Conservation (phyloP, 169 alveolate genomes). For the Plasmodium chabaudi region DNA sequence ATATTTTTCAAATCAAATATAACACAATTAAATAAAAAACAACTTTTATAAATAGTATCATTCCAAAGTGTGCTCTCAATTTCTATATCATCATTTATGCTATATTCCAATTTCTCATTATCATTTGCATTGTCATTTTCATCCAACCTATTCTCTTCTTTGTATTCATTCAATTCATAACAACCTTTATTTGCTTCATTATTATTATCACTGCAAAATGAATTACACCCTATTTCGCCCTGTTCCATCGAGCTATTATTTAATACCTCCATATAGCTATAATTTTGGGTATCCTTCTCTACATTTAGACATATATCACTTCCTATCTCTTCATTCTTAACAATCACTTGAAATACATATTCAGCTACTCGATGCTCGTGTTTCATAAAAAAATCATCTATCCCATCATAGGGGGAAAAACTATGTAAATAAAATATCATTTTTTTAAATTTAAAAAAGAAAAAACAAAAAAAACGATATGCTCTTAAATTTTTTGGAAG, state of each 20-base stretch:
- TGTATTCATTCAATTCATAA: too few species aligned
- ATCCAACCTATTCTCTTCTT: too few species aligned
- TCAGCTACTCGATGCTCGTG: conserved; percentile 10
- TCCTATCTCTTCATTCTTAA: background rate
- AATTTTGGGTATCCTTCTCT: background rate
- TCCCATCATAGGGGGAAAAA: conserved; percentile 8
- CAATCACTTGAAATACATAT: background rate
- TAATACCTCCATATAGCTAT: background rate
- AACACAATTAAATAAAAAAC: conserved; percentile 33
- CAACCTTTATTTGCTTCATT: background rate
- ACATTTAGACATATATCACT: background rate
- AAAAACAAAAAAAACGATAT: conserved; percentile 37
- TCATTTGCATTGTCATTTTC: too few species aligned
- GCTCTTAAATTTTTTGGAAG: conserved; percentile 36
- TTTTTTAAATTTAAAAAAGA: conserved; percentile 53
- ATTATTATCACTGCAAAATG: background rate
- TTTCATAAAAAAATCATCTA: conserved; percentile 16
- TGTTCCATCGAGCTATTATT: background rate
- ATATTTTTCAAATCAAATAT: conserved; percentile 29
- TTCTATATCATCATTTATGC: background rate
- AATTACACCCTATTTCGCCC: background rate
- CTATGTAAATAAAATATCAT: conserved; percentile 48
- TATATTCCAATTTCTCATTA: background rate
- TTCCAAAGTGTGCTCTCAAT: background rate
- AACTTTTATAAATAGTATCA: background rate